Conservation (phyloP, 805 yeast genomes). For the Yarrowia osloensis region DNA sequence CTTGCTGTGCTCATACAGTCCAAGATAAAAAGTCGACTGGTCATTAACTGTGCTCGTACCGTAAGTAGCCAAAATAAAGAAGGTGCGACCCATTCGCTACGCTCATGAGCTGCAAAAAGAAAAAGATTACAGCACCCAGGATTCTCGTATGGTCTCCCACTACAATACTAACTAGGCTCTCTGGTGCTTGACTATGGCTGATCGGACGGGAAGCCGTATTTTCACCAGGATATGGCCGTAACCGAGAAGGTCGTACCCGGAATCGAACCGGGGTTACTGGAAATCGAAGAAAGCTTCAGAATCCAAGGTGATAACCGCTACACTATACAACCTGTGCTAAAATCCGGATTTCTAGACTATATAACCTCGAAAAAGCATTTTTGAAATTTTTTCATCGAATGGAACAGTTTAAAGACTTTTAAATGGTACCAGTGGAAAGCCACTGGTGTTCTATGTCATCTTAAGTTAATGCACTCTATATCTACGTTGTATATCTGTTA, state of each 20-base stretch:
- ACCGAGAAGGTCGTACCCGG: slow-evolving; percentile 28
- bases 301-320: slow-evolving; percentile 31
- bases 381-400: too few relatives aligned
- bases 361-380: neutral
- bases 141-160: slow-evolving; percentile 31
- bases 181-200: slow-evolving; percentile 31
- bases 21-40: too few relatives aligned
- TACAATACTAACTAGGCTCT: slow-evolving; percentile 30
- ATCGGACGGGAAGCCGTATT: slow-evolving; percentile 31
- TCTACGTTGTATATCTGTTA: neutral
- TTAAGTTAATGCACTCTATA: neutral
- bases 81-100: neutral
- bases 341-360: neutral
- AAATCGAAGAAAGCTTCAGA: slow-evolving; percentile 22
- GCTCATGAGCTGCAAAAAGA: neutral
- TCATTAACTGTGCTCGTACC: too few relatives aligned
- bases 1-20: too few relatives aligned
- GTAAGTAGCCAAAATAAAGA: neutral
- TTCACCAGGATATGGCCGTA: slow-evolving; percentile 31
- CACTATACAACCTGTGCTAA: slow-evolving; percentile 18
- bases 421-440: neutral
- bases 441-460: neutral
- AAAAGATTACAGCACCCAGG: slow-evolving; percentile 29
- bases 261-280: slow-evolving; percentile 31
- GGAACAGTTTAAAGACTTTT: too few relatives aligned